Base-by-base conservation (phyloP, 73 alveolate genomes). In the Breviolum minutum region DNA sequence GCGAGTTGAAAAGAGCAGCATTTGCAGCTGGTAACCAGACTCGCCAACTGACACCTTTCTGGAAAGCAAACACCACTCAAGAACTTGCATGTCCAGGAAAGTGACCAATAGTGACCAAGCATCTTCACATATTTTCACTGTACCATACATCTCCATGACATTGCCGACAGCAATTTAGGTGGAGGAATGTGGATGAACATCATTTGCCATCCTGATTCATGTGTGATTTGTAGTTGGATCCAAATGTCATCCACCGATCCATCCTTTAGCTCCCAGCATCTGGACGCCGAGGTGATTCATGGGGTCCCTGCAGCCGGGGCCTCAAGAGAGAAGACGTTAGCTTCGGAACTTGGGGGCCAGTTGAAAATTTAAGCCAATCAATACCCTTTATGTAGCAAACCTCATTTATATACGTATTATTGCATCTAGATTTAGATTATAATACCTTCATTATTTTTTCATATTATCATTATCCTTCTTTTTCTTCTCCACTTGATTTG, bases 241-340 rank as follows among this genome's bases (percentile, higher is more conserved):
- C 77, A 68, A 68, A 68, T 68, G 77, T 68, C 77, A 68, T 68
- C 77, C n/a, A 68, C 24, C 4, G 77, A 68, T 22, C 24, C 24
- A 68, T 14, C 24, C 24, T 22, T 68, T 68, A 22, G 24, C 77
- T 17, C 77, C 77, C 8, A 68, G n/a, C 77, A 22, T 17, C 77
- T 17, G 48, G 63, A 30, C 22, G 10, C 86, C 63, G 86, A 88
- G 95, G 95, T 69, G 95, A 88, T 69, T 73, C 95, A n/a, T 88
- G 95, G 95, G 85, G 74, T 7, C 86, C 84, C 26, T 88, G 95
- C 54, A 88, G 95, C 64, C 71, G 29, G 70, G 63, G 54, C 82
- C 95, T 29, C 32, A 87, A 64, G n/a, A 13, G 70, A 14, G 69
- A 32, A 17, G 1, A 7, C 48, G 74, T 66, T 14, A 68, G 17